These are phyloP conservation scores for Aspergillus arachidicola DNA, from an alignment of 2,329 filamentous ascomycete genomes.

Conservation along the genomic window DNA sequence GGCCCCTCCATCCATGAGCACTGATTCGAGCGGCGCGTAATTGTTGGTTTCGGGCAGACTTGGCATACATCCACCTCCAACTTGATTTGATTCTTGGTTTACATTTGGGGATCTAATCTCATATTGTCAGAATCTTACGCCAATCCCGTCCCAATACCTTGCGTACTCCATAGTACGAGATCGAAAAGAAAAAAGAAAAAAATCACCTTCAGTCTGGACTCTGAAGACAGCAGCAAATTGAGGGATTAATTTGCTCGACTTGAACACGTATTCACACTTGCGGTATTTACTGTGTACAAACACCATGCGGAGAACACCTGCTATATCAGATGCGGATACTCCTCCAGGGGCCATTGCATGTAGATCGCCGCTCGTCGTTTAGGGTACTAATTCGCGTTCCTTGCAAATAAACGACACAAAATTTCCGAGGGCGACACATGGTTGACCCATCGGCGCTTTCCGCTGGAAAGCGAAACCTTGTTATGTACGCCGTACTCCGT, in stretches of 20 bases:
- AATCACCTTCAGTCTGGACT: not conserved
- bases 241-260: not conserved
- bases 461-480: conserved; percentile 10
- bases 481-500: conserved; percentile 1
- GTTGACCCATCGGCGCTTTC: conserved; percentile 10
- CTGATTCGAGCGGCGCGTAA: not conserved
- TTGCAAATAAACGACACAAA: not conserved
- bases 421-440: conserved; percentile 1
- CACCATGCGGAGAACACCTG: not conserved
- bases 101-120: conserved; percentile 3
- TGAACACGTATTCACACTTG: not conserved
- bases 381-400: not conserved
- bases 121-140: not conserved
- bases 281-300: not conserved
- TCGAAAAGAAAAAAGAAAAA: not conserved
- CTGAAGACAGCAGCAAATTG: not conserved
- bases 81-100: conserved; percentile 3
- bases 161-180: not conserved
- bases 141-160: not conserved
- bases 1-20: not conserved
- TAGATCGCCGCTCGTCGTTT: not conserved
- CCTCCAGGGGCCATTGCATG: not conserved
- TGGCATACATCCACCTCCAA: conserved; percentile 1
- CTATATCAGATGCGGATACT: not conserved
- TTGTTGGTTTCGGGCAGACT: not conserved